Conservation (phyloP, 306 rosid genomes). For the Cucurbita ficifolia region DNA sequence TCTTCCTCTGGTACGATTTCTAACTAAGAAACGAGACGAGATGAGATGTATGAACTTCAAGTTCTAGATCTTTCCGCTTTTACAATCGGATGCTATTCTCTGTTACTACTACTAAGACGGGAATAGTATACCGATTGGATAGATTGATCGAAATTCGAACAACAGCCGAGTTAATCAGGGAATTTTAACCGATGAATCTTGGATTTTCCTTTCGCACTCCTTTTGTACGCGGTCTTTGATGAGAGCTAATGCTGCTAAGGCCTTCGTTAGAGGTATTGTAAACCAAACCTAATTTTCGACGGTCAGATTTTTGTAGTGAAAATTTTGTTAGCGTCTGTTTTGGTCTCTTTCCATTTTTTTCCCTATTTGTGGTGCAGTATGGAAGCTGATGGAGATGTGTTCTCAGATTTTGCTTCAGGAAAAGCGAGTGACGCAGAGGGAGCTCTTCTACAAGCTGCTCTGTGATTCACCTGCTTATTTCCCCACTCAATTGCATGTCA, state of each 20-base stretch:
- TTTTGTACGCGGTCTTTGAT: slow-evolving; percentile 52
- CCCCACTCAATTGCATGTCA: slow-evolving; percentile 62
- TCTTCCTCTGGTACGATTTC: slow-evolving; percentile 49
- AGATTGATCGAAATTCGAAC: slow-evolving; percentile 53
- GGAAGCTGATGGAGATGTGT: slow-evolving; percentile 91
- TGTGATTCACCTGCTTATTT: slow-evolving; percentile 60
- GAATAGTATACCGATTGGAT: neutral
- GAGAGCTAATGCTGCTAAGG: slow-evolving; percentile 55
- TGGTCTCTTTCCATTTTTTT: neutral
- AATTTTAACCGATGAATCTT: slow-evolving; percentile 40
- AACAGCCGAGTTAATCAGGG: slow-evolving; percentile 48
- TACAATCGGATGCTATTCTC: neutral
- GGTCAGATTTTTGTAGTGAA: neutral
- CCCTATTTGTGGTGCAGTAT: slow-evolving; percentile 24
- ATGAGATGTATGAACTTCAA: neutral
- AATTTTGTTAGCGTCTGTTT: neutral
- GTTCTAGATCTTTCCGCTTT: neutral
- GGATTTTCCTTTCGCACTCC: slow-evolving; percentile 54
- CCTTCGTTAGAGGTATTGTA: slow-evolving; percentile 59
- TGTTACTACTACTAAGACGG: neutral
- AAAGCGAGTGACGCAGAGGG: slow-evolving; percentile 80
- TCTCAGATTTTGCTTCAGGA: slow-evolving; percentile 54
- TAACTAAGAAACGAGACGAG: neutral
- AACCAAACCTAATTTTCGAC: neutral
- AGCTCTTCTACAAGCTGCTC: slow-evolving; percentile 73